These are phyloP conservation scores for Pleurotus pulmonarius DNA, from an alignment of 768 basidiomycete genomes.

Conservation along the genomic window DNA sequence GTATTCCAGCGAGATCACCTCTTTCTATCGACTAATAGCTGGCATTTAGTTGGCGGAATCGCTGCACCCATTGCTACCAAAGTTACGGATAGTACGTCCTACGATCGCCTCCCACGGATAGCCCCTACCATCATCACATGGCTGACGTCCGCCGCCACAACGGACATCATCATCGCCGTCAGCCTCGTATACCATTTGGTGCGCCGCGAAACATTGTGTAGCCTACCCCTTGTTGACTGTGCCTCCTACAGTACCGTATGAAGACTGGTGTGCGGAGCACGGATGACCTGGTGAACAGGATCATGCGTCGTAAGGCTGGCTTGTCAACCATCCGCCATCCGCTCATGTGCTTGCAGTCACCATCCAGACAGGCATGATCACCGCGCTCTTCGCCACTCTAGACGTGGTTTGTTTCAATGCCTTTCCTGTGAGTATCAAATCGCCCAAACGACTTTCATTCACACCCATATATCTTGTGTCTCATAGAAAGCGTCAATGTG, in stretches of 20 bases:
- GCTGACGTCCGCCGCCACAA: conserved; percentile 4
- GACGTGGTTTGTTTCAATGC: conserved; percentile 1
- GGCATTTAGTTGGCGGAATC: not conserved
- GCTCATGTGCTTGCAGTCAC: conserved; percentile 1
- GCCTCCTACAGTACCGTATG: not conserved
- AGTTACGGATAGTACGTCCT: not conserved
- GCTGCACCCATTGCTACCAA: not conserved
- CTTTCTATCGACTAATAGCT: not conserved
- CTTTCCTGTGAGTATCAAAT: not conserved
- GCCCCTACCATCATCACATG: conserved; percentile 2
- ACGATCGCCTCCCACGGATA: not conserved
- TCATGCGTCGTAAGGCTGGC: not conserved
- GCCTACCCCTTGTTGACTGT: not conserved
- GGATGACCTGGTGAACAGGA: conserved; percentile 4
- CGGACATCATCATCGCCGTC: conserved; percentile 7
- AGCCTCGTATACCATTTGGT: conserved; percentile 7
- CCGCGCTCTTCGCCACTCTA: conserved; percentile 1
- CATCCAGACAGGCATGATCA: conserved; percentile 8
- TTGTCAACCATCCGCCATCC: too few species aligned
- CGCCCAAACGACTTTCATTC: too few species aligned
- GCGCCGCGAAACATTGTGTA: not conserved
- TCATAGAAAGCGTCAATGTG: not conserved
- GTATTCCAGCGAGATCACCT: not conserved
- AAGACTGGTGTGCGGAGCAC: conserved; percentile 2
- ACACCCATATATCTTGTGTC: not conserved